Base-by-base conservation (phyloP, 345 rosid genomes). In the Hypericum androsaemum region DNA sequence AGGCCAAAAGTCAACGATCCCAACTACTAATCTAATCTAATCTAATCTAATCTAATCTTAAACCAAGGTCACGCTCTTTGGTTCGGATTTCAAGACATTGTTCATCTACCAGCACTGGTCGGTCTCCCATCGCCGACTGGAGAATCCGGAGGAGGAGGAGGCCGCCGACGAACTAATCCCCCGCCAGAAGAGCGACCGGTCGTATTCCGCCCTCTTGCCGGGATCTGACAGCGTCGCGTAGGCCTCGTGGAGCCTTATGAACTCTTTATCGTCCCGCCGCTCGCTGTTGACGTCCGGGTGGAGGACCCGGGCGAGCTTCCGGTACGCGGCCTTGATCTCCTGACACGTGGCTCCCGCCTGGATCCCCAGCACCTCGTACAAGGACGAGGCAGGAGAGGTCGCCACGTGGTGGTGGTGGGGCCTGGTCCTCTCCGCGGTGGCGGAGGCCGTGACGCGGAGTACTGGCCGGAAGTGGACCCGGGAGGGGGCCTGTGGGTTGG, bases 91-190 rank as follows among this genome's bases (percentile, higher is more conserved):
- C 32, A 7, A 42, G 16, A 22, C 49, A 9, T 22, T 22, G 32
- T 22, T 22, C 11, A 6, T 10, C 43, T 54, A 63, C 58, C 58
- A 69, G 15, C 65, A 50, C 5, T 59, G 62, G 10, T 63, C 65
- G 0, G 65, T 59, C 42, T 59, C 69, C 73, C 62, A 55, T 32
- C 54, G 39, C 61, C 56, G 54, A 5, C 53, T 45, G 7, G 59
- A 10, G 39, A 40, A 12, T 38, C 32, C 10, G 15, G 28, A 28
- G 36, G 39, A 11, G 0, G 56, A 7, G 15, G 38, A 44, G 12
- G 64, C 53, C n/a, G 10, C 37, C 32, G 32, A 22, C 32, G 32
- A 22, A 22, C 32, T 22, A 1, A 22, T 22, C 32, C 32, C 32
- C 32, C 32, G 4, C 32, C 32, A 22, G 32, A 22, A 22, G 44